Percentiles rank a stretch among this genome's conserved stretches.
Evolutionary conservation across 345 rosid species (phyloP).

Genomic region (Salix purpurea): DNA sequence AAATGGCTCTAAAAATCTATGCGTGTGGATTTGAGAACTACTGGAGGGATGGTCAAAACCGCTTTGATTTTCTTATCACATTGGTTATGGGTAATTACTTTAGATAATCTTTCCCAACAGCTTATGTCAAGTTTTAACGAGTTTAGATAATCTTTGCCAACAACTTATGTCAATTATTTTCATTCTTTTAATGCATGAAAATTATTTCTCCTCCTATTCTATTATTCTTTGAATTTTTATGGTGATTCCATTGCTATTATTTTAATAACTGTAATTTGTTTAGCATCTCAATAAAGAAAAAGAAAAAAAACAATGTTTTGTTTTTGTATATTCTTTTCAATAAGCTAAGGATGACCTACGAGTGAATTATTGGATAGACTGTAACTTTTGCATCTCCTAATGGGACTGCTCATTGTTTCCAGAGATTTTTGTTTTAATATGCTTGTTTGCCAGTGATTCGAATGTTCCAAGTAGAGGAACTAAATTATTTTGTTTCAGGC

Average conservation of each 20-base stretch:
- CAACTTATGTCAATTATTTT: not conserved
- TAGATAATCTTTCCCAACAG: not conserved
- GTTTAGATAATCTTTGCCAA: not conserved
- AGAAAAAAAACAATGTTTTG: too few species aligned
- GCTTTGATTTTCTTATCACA: conserved; percentile 87
- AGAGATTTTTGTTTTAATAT: not conserved
- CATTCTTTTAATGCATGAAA: not conserved
- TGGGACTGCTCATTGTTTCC: not conserved
- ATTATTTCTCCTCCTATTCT: not conserved
- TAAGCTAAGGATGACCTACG: not conserved
- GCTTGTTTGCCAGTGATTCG: not conserved
- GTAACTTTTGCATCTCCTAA: too few species aligned
- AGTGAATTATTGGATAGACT: not conserved
- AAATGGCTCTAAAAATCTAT: conserved; percentile 90
- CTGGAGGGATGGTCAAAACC: conserved; percentile 95
- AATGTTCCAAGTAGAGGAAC: not conserved
- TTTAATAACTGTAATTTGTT: not conserved
- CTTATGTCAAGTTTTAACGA: conserved; percentile 16
- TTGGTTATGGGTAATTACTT: conserved; percentile 69
- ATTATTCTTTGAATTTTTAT: not conserved
- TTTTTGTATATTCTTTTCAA: not conserved
- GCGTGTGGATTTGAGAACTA: conserved; percentile 82
- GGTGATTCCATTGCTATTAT: not conserved
- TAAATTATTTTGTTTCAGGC: not conserved
- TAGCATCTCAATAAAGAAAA: too few species aligned